phyloP scores from a whole-genome alignment of 2,329 filamentous ascomycete genomes.

The Alternaria triticimaculans region DNA sequence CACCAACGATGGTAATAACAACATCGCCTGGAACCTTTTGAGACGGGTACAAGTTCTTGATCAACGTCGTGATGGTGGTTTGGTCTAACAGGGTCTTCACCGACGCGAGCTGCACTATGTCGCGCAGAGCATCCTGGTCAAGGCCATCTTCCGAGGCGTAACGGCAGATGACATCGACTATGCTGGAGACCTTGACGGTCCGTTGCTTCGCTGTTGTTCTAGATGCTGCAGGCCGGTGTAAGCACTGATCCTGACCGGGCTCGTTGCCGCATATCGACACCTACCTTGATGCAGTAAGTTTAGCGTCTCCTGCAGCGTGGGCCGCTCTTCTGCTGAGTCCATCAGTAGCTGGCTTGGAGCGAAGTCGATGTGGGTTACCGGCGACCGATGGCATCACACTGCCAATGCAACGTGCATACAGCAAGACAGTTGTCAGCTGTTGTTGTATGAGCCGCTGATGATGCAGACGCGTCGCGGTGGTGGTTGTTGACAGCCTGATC shows the following conservation, averaged over 20 bases:
- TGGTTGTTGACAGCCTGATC: conserved; percentile 33
- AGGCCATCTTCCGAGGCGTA: conserved; percentile 74
- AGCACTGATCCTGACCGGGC: conserved; percentile 24
- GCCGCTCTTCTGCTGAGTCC: conserved; percentile 35
- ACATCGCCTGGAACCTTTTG: conserved; percentile 65
- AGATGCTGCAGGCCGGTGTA: conserved; percentile 41
- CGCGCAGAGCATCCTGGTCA: conserved; percentile 63
- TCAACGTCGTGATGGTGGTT: conserved; percentile 69
- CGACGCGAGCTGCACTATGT: conserved; percentile 71
- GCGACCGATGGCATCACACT: conserved; percentile 42
- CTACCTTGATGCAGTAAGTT: conserved; percentile 45
- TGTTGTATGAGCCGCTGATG: conserved; percentile 12
- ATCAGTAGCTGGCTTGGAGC: conserved; percentile 28
- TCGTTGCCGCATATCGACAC: conserved; percentile 25
- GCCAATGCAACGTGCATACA: conserved; percentile 25
- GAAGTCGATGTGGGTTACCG: conserved; percentile 27
- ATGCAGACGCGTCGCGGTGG: conserved; percentile 31
- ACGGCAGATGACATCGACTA: conserved; percentile 68
- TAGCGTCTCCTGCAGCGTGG: conserved; percentile 44
- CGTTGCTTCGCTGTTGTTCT: conserved; percentile 69
- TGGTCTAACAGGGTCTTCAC: conserved; percentile 76
- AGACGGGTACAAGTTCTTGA: conserved; percentile 80
- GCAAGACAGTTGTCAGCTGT: conserved; percentile 35
- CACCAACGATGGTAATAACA: conserved; percentile 71
- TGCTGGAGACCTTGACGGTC: conserved; percentile 65